Percentiles rank a stretch among this genome's conserved stretches.
These are phyloP conservation scores for Psilocybe subaeruginosa DNA, from an alignment of 768 basidiomycete genomes.

Conservation along the genomic window DNA sequence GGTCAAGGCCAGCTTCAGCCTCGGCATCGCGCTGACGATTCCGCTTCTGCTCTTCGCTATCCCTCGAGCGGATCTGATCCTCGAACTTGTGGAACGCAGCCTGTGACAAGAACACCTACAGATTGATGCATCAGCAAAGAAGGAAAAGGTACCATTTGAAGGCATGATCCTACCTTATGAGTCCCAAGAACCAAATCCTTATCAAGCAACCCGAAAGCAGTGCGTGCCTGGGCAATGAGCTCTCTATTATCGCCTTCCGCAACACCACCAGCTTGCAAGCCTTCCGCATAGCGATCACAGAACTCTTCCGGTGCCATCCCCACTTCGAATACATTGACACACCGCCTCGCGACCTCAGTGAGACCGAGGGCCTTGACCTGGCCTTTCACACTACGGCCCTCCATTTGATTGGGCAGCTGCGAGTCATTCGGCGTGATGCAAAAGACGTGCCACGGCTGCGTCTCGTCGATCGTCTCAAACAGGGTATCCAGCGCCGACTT, in stretches of 20 bases:
- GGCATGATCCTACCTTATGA: constrained; percentile 64
- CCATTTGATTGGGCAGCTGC: constrained; percentile 92
- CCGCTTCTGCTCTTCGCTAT: constrained; percentile 86
- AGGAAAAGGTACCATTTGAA: background rate
- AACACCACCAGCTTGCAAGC: constrained; percentile 58
- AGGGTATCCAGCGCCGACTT: constrained; percentile 81
- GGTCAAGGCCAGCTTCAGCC: constrained; percentile 67
- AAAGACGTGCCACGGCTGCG: constrained; percentile 90
- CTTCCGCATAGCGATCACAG: constrained; percentile 78
- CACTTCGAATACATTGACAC: constrained; percentile 74
- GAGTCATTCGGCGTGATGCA: constrained; percentile 96
- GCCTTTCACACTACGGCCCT: constrained; percentile 88
- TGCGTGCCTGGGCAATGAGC: constrained; percentile 60
- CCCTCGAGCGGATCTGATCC: constrained; percentile 80
- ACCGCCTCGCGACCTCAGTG: constrained; percentile 73
- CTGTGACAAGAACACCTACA: constrained; percentile 88
- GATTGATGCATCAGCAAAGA: background rate
- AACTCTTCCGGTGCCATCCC: constrained; percentile 88
- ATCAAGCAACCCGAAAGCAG: constrained; percentile 61
- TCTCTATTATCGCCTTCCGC: constrained; percentile 63
- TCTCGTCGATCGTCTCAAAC: constrained; percentile 87
- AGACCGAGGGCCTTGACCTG: constrained; percentile 86
- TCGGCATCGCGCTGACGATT: constrained; percentile 79
- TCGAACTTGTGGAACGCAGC: constrained; percentile 86
- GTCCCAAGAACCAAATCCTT: constrained; percentile 80